These are phyloP conservation scores for Wallacemonas rigidus DNA, from an alignment of 208 protist species.

Conservation along the genomic window DNA sequence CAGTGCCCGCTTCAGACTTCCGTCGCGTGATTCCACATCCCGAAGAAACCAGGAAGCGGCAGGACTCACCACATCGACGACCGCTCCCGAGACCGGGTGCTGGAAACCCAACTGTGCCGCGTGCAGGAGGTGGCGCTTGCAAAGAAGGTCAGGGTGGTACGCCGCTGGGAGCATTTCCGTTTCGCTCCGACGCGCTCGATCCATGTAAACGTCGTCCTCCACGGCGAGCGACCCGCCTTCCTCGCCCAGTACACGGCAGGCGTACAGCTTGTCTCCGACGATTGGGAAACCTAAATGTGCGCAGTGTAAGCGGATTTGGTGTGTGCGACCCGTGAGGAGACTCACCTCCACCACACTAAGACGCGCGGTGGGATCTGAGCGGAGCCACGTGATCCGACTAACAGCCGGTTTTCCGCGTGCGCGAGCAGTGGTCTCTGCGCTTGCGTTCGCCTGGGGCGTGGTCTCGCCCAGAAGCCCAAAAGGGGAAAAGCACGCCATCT, in stretches of 20 bases:
- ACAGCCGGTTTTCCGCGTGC: constrained; percentile 44
- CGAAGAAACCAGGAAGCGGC: constrained; percentile 49
- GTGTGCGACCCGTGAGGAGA: constrained; percentile 72
- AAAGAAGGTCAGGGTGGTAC: constrained; percentile 23
- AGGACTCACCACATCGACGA: constrained; percentile 28
- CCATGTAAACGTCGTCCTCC: constrained; percentile 68
- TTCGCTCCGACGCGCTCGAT: constrained; percentile 36
- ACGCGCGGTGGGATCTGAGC: constrained; percentile 25
- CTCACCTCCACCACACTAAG: constrained; percentile 63
- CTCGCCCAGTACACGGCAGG: constrained; percentile 34
- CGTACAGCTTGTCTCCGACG: constrained; percentile 86
- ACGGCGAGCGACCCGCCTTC: constrained; percentile 41
- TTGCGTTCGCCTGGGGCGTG: too few species aligned
- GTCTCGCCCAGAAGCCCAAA: neutral
- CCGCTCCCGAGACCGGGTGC: constrained; percentile 38
- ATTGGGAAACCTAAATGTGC: constrained; percentile 65
- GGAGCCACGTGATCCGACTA: constrained; percentile 54
- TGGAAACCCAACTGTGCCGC: constrained; percentile 45
- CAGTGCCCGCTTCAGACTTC: neutral
- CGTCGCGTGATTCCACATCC: constrained; percentile 27
- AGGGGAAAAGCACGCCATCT: constrained; percentile 68
- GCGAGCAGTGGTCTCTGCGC: neutral
- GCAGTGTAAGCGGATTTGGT: constrained; percentile 83
- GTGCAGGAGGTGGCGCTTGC: constrained; percentile 74
- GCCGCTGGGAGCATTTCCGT: neutral